Evolutionary conservation across 1,284 basidiomycete genomes (phyloP).

Genomic region (Puccinia horiana): DNA sequence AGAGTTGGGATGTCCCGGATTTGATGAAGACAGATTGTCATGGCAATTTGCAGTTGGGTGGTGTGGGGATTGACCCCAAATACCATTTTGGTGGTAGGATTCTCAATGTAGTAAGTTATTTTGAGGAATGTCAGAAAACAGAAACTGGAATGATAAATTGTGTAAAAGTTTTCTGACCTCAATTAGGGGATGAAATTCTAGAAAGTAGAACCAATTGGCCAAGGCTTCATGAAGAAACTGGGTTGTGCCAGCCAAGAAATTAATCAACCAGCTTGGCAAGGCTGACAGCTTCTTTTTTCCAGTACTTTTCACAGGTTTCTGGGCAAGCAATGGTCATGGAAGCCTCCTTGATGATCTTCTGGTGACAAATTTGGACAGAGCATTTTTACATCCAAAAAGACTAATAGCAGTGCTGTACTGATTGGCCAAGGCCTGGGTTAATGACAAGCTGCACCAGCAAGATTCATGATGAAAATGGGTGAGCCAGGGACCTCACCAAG

Average conservation of each 20-base stretch:
- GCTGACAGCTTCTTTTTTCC: slow-evolving; percentile 96
- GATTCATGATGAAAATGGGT: slow-evolving; percentile 99
- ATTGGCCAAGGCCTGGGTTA: slow-evolving; percentile 96
- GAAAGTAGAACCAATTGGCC: slow-evolving; percentile 93
- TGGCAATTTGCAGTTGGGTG: slow-evolving; percentile 93
- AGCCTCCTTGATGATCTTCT: slow-evolving; percentile 99
- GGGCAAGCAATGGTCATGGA: slow-evolving; percentile 94
- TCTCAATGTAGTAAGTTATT: slow-evolving; percentile 45
- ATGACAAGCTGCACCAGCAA: slow-evolving; percentile 94
- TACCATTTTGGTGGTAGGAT: slow-evolving; percentile 98
- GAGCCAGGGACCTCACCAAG: slow-evolving; percentile 96
- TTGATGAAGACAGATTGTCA: slow-evolving; percentile 95
- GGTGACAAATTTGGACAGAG: slow-evolving; percentile 97
- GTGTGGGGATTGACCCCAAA: slow-evolving; percentile 96
- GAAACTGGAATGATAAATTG: background rate
- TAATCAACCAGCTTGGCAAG: slow-evolving; percentile 97
- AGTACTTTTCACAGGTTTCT: slow-evolving; percentile 90
- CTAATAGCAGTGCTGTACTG: slow-evolving; percentile 98
- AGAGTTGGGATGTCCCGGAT: slow-evolving; percentile 95
- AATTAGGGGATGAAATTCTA: slow-evolving; percentile 97
- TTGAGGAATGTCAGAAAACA: background rate
- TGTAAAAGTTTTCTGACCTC: slow-evolving; percentile 67
- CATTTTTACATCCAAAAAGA: slow-evolving; percentile 98
- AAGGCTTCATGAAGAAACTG: slow-evolving; percentile 87
- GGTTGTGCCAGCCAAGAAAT: slow-evolving; percentile 94